Conservation (phyloP, 129 eudicot species). For the Solidago caesia region DNA sequence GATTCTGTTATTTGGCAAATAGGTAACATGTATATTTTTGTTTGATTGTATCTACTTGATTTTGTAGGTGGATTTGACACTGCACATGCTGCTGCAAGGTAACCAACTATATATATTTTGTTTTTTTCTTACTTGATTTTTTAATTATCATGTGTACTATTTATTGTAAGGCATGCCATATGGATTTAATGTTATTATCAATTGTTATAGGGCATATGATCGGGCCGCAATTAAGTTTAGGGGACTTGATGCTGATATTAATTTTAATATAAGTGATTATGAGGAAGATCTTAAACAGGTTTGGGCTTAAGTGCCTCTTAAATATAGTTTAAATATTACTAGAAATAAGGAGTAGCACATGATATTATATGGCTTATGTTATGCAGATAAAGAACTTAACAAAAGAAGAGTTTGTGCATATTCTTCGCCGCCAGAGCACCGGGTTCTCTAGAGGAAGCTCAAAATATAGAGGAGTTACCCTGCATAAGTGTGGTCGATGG, state of each 20-base stretch:
- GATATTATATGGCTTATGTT: background rate
- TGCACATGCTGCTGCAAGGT: conserved; percentile 48
- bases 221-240: conserved; percentile 88
- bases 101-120: conserved; percentile 9
- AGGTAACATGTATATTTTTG: conserved; percentile 20
- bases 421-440: conserved; percentile 77
- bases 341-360: background rate
- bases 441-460: conserved; percentile 78
- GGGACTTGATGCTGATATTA: conserved; percentile 75
- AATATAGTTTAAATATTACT: background rate
- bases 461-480: conserved; percentile 68
- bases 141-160: background rate
- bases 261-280: conserved; percentile 63
- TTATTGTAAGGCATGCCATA: conserved; percentile 17
- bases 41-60: conserved; percentile 20
- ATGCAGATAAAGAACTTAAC: conserved; percentile 54
- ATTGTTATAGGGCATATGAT: conserved; percentile 60
- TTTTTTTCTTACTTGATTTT: conserved; percentile 18
- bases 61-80: conserved; percentile 60
- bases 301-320: conserved; percentile 13
- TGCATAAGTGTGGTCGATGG: conserved; percentile 81
- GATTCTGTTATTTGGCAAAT: conserved; percentile 19
- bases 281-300: conserved; percentile 75
- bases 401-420: conserved; percentile 74
- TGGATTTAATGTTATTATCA: conserved; percentile 10